A percentile compares a stretch with the other conserved stretches of the same genome.
These are phyloP conservation scores for Chaetoscypha palmicola DNA, from an alignment of 2,329 filamentous ascomycete genomes.

Conservation along the genomic window DNA sequence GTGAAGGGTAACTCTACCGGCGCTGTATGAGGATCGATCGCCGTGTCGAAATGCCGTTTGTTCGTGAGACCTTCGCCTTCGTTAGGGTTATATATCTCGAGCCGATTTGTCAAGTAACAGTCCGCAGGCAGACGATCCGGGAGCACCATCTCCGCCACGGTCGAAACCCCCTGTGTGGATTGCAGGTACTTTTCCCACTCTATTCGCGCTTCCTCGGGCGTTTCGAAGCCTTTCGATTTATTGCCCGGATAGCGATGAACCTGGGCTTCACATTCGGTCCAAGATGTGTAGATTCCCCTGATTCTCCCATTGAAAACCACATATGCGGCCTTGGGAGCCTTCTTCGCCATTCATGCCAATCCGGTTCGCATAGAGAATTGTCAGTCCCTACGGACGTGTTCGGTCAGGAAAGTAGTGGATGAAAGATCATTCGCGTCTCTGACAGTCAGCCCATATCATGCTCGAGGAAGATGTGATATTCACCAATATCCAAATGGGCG, in stretches of 20 bases:
- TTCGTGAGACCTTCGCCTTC: neutral
- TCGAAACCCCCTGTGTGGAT: neutral
- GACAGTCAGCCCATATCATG: no score
- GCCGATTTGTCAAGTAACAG: no score
- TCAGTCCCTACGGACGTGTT: no score
- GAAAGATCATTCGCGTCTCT: no score
- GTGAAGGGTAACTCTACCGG: neutral
- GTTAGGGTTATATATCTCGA: neutral
- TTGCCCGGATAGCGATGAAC: conserved; percentile 10
- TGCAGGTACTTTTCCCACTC: conserved; percentile 14
- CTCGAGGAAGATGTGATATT: no score
- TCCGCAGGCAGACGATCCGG: neutral
- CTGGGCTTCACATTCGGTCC: conserved; percentile 16
- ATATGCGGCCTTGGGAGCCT: conserved; percentile 2
- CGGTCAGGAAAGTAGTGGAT: no score
- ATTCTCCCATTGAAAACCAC: conserved; percentile 10
- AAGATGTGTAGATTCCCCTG: conserved; percentile 14
- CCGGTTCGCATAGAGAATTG: no score
- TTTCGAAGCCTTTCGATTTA: conserved; percentile 12
- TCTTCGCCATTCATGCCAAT: no score
- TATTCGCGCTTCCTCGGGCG: conserved; percentile 3
- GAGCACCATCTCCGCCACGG: neutral
- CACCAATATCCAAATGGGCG: no score
- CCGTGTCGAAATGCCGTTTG: neutral
- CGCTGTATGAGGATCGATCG: neutral